Base-by-base conservation (phyloP, 768 basidiomycete species). In the Myochromella boudieri region DNA sequence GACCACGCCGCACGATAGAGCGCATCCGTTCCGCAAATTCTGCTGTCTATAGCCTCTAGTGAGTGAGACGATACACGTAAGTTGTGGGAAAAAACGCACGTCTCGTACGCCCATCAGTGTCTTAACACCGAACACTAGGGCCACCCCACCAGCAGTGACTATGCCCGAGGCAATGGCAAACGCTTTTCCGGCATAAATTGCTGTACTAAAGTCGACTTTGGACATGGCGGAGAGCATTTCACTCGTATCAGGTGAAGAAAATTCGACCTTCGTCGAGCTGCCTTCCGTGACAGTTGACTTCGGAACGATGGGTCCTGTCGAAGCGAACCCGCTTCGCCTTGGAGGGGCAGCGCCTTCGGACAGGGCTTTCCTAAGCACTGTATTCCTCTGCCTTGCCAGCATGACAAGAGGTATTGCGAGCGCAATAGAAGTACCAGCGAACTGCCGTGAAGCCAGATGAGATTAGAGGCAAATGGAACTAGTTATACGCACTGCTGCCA, bases 21-120 rank as follows among this genome's bases (percentile, higher is more conserved):
- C 83, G 81, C 80, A 85, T 82, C 37, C 69, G 65, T 7, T 70
- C 62, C 1, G 80, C 80, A 52, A 88, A 87, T 44, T 86, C 79
- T 36, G 74, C 63, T 1, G 77, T 78, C 81, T 85, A 46, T 50
- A n/a, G n/a, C n/a, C n/a, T n/a, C n/a, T 14, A 51, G 29, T 42
- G 38, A 8, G 46, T 20, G 26, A 37, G 12, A 39, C 36, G 1
- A 27, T 27, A 15, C 9, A 29, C 6, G 14, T 32, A 27, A 51
- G 43, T 44, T 47, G 27, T 17, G 21, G 36, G 37, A 50, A 20
- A 27, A 33, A 48, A 70, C 80, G 47, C 50, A 87, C 86, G 54
- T 81, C 69, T 53, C 72, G 59, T 1, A 85, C 77, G 25, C 78
- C 81, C 42, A 86, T 61, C 36, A 68, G 67, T 10, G 65, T 60